Evolutionary conservation across 768 basidiomycete genomes (phyloP).

Genomic region (Mycena pura): DNA sequence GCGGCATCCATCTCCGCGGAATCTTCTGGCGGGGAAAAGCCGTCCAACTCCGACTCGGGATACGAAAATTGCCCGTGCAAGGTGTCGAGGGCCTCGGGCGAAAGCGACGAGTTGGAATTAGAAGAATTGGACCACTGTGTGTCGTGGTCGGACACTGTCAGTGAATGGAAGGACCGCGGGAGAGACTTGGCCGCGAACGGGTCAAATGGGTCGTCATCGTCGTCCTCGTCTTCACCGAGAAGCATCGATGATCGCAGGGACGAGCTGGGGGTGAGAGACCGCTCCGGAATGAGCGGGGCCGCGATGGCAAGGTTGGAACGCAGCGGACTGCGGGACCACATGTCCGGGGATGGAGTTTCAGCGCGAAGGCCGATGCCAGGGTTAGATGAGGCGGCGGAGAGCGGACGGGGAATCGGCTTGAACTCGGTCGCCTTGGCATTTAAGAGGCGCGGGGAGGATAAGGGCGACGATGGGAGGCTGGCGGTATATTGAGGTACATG

Average conservation of each 20-base stretch:
- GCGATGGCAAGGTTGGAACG: slow-evolving; percentile 91
- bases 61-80: slow-evolving; percentile 24
- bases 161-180: slow-evolving; percentile 67
- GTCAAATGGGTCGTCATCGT: slow-evolving; percentile 86
- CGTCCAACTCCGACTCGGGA: slow-evolving; percentile 27
- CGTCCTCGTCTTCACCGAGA: slow-evolving; percentile 57
- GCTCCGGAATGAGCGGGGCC: slow-evolving; percentile 84
- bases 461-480: slow-evolving; percentile 83
- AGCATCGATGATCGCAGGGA: slow-evolving; percentile 69
- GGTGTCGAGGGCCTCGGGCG: slow-evolving; percentile 53
- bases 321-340: slow-evolving; percentile 81
- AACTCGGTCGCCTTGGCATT: slow-evolving; percentile 93
- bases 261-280: slow-evolving; percentile 73
- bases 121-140: slow-evolving; percentile 60
- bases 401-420: slow-evolving; percentile 81
- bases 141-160: slow-evolving; percentile 69
- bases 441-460: slow-evolving; percentile 84
- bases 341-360: slow-evolving; percentile 88
- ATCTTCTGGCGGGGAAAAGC: slow-evolving; percentile 33
- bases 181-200: slow-evolving; percentile 64
- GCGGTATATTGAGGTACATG: slow-evolving; percentile 73
- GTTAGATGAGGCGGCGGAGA: slow-evolving; percentile 74
- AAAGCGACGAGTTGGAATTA: slow-evolving; percentile 52
- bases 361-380: slow-evolving; percentile 64
- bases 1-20: slow-evolving; percentile 51